Evolutionary conservation across 2,329 filamentous ascomycete genomes (phyloP).

Genomic region (Paraconiothyrium sp.): DNA sequence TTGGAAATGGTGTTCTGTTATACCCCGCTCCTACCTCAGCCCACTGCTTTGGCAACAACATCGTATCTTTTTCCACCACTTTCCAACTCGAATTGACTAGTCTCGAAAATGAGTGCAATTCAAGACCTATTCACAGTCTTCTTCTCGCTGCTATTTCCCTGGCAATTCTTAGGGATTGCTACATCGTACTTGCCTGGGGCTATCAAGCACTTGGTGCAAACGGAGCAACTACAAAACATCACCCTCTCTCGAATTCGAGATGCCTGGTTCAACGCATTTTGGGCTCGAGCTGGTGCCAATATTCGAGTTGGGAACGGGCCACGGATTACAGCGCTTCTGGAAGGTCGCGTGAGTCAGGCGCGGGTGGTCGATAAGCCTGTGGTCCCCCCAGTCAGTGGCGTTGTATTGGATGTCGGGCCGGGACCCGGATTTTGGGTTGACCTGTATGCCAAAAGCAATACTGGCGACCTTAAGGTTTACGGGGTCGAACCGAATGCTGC

Average conservation of each 20-base stretch:
- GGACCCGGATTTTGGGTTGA: constrained; percentile 12
- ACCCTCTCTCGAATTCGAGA: constrained; percentile 3
- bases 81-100: neutral
- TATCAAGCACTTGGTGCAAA: constrained; percentile 1
- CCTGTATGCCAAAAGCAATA: constrained; percentile 9
- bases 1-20: neutral
- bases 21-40: neutral
- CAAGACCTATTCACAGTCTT: neutral
- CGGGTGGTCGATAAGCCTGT: constrained; percentile 6
- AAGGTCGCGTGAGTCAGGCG: constrained; percentile 13
- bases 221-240: neutral
- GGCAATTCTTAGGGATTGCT: constrained; percentile 8
- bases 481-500: constrained; percentile 7
- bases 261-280: constrained; percentile 14
- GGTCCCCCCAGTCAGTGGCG: constrained; percentile 4
- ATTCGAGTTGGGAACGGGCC: constrained; percentile 10
- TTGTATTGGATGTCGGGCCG: constrained; percentile 11
- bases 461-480: constrained; percentile 5
- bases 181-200: constrained; percentile 10
- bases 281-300: constrained; percentile 6
- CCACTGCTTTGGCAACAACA: neutral
- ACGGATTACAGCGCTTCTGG: constrained; percentile 13
- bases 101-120: neutral
- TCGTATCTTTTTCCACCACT: neutral
- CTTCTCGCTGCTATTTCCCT: constrained; percentile 4